These are phyloP conservation scores for Adenanthera pavonina DNA, from an alignment of 306 rosid species.

Conservation along the genomic window DNA sequence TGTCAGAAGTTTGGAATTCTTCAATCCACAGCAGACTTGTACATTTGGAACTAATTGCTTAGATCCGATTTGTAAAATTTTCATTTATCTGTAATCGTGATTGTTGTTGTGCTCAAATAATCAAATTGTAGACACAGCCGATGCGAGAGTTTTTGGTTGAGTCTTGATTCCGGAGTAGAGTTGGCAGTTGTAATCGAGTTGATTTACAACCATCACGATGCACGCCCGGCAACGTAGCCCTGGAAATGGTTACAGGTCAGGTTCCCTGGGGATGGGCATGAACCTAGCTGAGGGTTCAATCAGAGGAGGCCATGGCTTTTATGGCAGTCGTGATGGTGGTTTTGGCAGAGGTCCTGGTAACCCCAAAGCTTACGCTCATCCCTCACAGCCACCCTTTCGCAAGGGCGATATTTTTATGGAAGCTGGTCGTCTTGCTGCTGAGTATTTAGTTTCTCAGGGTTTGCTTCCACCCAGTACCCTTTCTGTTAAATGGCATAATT, in stretches of 20 bases:
- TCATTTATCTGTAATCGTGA: not conserved
- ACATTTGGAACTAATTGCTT: not conserved
- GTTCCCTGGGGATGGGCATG: constrained; percentile 24
- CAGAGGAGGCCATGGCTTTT: constrained; percentile 19
- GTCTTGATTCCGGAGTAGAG: not conserved
- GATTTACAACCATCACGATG: constrained; percentile 5
- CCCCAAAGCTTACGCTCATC: constrained; percentile 44
- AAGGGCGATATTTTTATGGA: constrained; percentile 73
- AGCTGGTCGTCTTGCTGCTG: constrained; percentile 94
- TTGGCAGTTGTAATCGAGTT: not conserved
- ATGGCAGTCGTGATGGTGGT: constrained; percentile 48
- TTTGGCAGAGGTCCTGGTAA: constrained; percentile 55
- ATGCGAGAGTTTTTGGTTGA: not conserved
- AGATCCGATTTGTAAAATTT: not conserved
- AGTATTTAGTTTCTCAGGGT: constrained; percentile 89
- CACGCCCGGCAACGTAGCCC: constrained; percentile 45
- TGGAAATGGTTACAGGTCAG: constrained; percentile 70
- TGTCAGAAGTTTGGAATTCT: not conserved
- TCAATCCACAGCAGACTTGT: not conserved
- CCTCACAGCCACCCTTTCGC: constrained; percentile 27
- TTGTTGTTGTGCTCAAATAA: not conserved
- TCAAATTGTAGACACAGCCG: too few species aligned
- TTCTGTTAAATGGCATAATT: constrained; percentile 58
- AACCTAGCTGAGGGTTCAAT: constrained; percentile 19
- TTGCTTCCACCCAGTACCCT: constrained; percentile 66